A percentile compares a stretch with the other conserved stretches of the same genome.
These are phyloP conservation scores for Colletotrichum destructivum DNA, from an alignment of 2,329 filamentous ascomycete genomes.

Conservation along the genomic window DNA sequence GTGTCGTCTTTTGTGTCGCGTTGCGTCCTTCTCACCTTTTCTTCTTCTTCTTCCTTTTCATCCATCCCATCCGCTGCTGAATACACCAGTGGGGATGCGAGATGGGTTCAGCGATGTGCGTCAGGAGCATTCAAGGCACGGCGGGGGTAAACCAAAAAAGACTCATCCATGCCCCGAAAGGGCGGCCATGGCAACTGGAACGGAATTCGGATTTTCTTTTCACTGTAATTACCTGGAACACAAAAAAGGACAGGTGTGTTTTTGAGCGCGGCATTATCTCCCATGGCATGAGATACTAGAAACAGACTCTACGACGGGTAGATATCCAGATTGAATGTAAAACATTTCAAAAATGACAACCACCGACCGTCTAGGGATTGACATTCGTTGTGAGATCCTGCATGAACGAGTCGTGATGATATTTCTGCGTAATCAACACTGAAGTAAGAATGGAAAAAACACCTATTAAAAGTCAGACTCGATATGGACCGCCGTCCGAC, in stretches of 20 bases:
- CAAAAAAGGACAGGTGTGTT: constrained; percentile 28
- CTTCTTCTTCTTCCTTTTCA: constrained; percentile 20
- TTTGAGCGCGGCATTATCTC: constrained; percentile 33
- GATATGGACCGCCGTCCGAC: too few species aligned
- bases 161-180: constrained; percentile 26
- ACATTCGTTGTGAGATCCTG: background rate
- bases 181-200: constrained; percentile 30
- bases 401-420: too few species aligned
- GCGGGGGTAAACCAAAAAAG: constrained; percentile 9
- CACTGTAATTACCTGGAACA: constrained; percentile 37
- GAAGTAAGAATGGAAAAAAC: too few species aligned
- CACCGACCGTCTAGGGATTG: too few species aligned
- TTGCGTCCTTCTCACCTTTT: too few species aligned
- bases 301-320: constrained; percentile 19
- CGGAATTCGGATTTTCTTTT: constrained; percentile 32
- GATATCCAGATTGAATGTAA: constrained; percentile 33
- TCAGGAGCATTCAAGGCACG: constrained; percentile 38
- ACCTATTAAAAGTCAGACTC: too few species aligned
- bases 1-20: background rate
- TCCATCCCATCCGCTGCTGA: constrained; percentile 3
- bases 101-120: constrained; percentile 34
- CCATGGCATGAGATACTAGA: constrained; percentile 3
- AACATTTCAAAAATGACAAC: constrained; percentile 1
- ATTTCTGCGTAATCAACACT: too few species aligned
- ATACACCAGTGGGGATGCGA: constrained; percentile 10